Conservation (phyloP, 352 stramenopile genomes). For the Phytophthora cactorum region DNA sequence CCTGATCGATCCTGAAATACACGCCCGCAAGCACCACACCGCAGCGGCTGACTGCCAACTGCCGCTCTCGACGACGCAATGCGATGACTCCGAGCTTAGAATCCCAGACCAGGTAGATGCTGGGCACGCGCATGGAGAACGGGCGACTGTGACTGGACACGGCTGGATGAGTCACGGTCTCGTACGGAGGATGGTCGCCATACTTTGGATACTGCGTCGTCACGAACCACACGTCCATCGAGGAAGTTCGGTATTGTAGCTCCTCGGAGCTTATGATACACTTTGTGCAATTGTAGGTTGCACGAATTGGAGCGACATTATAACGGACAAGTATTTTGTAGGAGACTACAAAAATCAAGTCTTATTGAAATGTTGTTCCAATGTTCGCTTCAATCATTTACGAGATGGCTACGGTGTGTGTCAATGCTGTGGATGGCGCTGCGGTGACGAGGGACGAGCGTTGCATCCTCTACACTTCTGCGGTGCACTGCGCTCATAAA, state of each 20-base stretch:
- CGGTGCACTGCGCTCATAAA: conserved; percentile 9
- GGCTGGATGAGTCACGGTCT: conserved; percentile 59
- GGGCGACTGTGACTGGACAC: conserved; percentile 51
- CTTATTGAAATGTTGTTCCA: not conserved
- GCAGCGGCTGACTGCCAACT: conserved; percentile 79
- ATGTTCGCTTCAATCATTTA: not conserved
- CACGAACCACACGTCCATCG: conserved; percentile 81
- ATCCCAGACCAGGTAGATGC: conserved; percentile 77
- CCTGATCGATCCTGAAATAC: conserved; percentile 66
- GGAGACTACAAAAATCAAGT: not conserved
- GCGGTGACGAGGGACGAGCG: conserved; percentile 24
- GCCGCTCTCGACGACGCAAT: conserved; percentile 67
- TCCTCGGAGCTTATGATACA: conserved; percentile 14
- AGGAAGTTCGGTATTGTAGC: not conserved
- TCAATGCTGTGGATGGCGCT: conserved; percentile 3
- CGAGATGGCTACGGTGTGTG: conserved; percentile 51
- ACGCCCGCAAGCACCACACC: conserved; percentile 80
- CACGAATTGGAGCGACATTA: conserved; percentile 2
- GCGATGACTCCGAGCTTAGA: conserved; percentile 67
- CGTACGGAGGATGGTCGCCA: conserved; percentile 60
- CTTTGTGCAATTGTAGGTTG: not conserved
- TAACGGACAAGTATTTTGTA: not conserved
- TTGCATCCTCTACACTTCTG: conserved; percentile 37
- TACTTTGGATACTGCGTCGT: conserved; percentile 63
- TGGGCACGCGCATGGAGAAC: conserved; percentile 69